Base-by-base conservation (phyloP, 305 asterid genomes). In the Ruellia speciosa region DNA sequence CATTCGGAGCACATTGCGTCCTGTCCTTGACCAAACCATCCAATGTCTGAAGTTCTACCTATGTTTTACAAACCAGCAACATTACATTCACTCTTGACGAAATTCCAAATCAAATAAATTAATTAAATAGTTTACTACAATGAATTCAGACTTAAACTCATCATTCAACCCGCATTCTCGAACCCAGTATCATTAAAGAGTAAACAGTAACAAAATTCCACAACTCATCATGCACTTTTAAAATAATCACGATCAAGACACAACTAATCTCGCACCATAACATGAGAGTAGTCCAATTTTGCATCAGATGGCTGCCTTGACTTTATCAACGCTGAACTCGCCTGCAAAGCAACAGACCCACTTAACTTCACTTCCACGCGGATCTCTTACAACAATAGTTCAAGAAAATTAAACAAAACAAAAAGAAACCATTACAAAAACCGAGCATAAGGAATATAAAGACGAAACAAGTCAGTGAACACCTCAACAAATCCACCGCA, bases 401-500 rank as follows among this genome's bases (percentile, higher is more conserved):
- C 64, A 18, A 14, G 20, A 56, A 46, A 43, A 12, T 3, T 13
- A 28, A 5, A 40, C 33, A 13, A n/a, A 13, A 52, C 28, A 11
- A 4, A 55, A n/a, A 12, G 16, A 3, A 19, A 45, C 0, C 9
- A 24, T 14, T 40, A 2, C 3, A 34, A 12, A 12, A 43, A 5
- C 16, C 2, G 16, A 6, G 16, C 11, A 0, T 3, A 7, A 58
- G 50, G 49, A 66, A 40, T 16, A 20, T 12, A 59, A 17, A 28
- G 14, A 56, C 19, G 49, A 24, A 24, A 54, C 51, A 43, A 43
- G 62, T 56, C 63, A 16, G 39, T 17, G 49, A 63, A 52, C 49
- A 90, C 98, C 98, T 87, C 98, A 31, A 90, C 81, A 70, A 90
- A 90, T 71, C 98, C 98, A 39, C 98, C 98, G 67, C 98, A 90